Base-by-base conservation (phyloP, 371 early-diverging fungal genomes). In the Mortierella sp. region DNA sequence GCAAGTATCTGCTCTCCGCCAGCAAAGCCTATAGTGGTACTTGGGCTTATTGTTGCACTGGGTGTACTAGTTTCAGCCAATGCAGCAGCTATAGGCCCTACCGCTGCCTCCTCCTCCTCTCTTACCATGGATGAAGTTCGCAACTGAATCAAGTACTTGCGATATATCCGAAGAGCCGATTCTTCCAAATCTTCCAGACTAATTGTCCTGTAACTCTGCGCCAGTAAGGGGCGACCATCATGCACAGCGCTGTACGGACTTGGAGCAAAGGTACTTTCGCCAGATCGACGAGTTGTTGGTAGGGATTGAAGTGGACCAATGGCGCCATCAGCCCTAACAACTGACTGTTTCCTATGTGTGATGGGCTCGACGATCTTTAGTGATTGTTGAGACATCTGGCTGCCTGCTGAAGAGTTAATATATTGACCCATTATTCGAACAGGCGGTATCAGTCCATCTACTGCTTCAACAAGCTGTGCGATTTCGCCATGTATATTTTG, bases 121-220 rank as follows among this genome's bases (percentile, higher is more conserved):
- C 65, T 72, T 24, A 69, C 72, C 80, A 79, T 79, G 14, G 80
- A 70, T 1, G 80, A 70, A 4, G 75, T 79, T 5, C 80, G 63
- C 10, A 79, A 65, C 16, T 79, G 80, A 11, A 79, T 64, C 45
- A 79, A 64, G 43, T 74, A 79, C 66, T 79, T 79, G 52, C 75
- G 74, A 32, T 79, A 79, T 16, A 79, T 74, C 16, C 72, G 49
- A 16, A 79, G 40, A 0, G 80, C 80, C 0, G 80, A 79, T 24
- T 79, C 80, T 37, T 79, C 71, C 12, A 79, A 35, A 61, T 79
- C 80, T 65, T 79, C 80, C 16, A 67, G 60, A 40, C 74, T 40
- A 43, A 79, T 79, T 1, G 75, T 73, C 11, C 80, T 62, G 35
- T 68, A 79, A 45, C 80, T 79, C 12, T 70, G 80, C 3, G 62